Conservation (phyloP, 208 protist genomes). For the Acanthamoeba lenticulata region DNA sequence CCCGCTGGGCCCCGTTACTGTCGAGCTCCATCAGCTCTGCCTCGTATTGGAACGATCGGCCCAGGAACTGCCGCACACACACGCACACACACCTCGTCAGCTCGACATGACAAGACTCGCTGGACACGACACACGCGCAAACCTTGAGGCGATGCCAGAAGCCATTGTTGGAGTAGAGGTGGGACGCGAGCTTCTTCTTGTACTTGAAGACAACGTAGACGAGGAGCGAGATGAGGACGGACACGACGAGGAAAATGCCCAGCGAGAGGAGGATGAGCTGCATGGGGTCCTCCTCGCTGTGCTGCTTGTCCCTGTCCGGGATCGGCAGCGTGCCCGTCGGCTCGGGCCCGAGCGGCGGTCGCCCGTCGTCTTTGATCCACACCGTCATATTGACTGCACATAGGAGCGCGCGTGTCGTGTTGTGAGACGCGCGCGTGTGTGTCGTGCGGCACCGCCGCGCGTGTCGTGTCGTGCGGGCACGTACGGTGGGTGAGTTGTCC, state of each 20-base stretch:
- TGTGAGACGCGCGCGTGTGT: too few species aligned
- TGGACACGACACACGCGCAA: neutral
- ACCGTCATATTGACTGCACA: slow-evolving; percentile 30
- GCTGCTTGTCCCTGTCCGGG: slow-evolving; percentile 13
- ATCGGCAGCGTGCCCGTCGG: neutral
- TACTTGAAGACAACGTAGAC: slow-evolving; percentile 6
- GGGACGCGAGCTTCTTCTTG: neutral
- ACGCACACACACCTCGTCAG: too few species aligned
- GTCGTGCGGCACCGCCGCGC: neutral
- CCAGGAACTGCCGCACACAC: too few species aligned
- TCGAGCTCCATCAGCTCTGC: too few species aligned
- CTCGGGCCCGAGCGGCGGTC: neutral
- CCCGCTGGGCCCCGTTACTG: too few species aligned
- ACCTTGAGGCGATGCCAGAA: neutral
- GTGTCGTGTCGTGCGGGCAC: neutral
- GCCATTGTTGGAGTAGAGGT: neutral
- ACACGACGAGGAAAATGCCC: neutral
- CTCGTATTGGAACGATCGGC: too few species aligned
- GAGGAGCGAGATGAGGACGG: neutral
- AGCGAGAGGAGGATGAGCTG: slow-evolving; percentile 1
- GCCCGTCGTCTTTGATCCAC: slow-evolving; percentile 53
- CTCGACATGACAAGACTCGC: too few species aligned
- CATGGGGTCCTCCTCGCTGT: slow-evolving; percentile 19
- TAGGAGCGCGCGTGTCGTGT: neutral
- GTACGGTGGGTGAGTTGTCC: neutral